Evolutionary conservation across 2,329 filamentous ascomycete species (phyloP), one percentile per base, ranked within the genome.

Genomic region (Calonectria hawksworthii): DNA sequence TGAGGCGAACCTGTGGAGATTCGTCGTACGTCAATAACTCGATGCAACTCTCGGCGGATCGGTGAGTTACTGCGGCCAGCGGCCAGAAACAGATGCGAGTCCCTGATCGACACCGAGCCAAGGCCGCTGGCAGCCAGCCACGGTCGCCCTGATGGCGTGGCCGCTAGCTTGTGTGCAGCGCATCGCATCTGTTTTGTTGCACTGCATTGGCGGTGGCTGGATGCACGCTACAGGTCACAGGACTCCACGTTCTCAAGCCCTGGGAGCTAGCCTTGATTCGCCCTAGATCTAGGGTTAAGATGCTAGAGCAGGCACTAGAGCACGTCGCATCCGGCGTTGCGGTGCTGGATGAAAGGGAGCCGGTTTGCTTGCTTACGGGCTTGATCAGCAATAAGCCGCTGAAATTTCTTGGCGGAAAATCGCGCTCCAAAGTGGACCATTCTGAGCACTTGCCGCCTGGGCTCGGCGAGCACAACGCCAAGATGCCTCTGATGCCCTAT

Each of bases 101-200:
- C 75, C 78, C 79, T 80, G 78, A 80, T 80, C 78, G 78, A 76
- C 79, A 77, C 64, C 72, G 41, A 59, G 68, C 69, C 34, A 65
- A 63, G 68, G 38, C 26, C 67, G 26, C 51, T 65, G 56, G 56
- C 68, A 50, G 59, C 47, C 56, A 64, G 59, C 67, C 54, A 63
- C 51, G 44, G 44, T 67, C 34, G 72, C 65, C 52, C 54, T 74
- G 63, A 68, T 68, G 74, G 68, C 72, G 63, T 74, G 72, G 71
- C 28, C 51, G 66, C 56, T 73, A 30, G 59, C 52, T 71, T 65
- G 52, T 56, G 70, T 74, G 71, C 72, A 73, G 75, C 61, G 70
- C 72, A 73, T 76, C 56, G 70, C 63, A 65, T 47, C 56, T 30
- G 56, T 64, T 51, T 52, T 36, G 59, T 71, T 51, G 63, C 69